Conservation (phyloP, 2,329 filamentous ascomycete genomes). For the Torrubiella hemipterigena region DNA sequence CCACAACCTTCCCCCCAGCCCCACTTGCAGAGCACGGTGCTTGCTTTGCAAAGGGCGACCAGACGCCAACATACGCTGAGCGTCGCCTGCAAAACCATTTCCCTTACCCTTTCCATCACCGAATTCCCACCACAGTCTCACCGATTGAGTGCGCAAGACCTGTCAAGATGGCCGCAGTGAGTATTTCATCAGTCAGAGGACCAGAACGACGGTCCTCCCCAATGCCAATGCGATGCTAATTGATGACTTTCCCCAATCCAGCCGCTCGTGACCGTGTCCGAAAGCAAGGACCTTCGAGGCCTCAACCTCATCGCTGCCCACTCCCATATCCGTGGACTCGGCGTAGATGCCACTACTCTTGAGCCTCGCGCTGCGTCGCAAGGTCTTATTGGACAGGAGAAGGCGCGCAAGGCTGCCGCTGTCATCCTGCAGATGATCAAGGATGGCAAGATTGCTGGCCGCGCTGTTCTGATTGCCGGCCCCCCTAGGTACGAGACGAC, state of each 20-base stretch:
- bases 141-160: conserved; percentile 8
- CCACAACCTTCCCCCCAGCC: too few relatives aligned
- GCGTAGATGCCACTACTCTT: conserved; percentile 82
- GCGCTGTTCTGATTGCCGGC: conserved; percentile 87
- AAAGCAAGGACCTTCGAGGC: conserved; percentile 89
- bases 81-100: conserved; percentile 1
- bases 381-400: conserved; percentile 90
- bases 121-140: conserved; percentile 5
- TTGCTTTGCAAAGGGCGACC: conserved; percentile 5
- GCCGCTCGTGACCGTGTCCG: conserved; percentile 69
- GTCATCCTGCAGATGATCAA: conserved; percentile 98
- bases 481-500: conserved; percentile 72
- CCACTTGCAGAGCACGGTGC: background rate
- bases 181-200: too few relatives aligned
- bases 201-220: background rate
- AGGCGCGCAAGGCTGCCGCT: conserved; percentile 90
- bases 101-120: conserved; percentile 5
- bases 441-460: conserved; percentile 94
- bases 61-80: background rate
- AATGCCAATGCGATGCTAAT: conserved; percentile 8
- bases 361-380: conserved; percentile 79
- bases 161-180: conserved; percentile 40
- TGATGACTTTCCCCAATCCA: conserved; percentile 15
- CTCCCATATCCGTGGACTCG: conserved; percentile 92
- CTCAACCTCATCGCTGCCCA: conserved; percentile 97